Conservation (phyloP, 2,329 filamentous ascomycete species). For the Claviceps lovelessii region DNA sequence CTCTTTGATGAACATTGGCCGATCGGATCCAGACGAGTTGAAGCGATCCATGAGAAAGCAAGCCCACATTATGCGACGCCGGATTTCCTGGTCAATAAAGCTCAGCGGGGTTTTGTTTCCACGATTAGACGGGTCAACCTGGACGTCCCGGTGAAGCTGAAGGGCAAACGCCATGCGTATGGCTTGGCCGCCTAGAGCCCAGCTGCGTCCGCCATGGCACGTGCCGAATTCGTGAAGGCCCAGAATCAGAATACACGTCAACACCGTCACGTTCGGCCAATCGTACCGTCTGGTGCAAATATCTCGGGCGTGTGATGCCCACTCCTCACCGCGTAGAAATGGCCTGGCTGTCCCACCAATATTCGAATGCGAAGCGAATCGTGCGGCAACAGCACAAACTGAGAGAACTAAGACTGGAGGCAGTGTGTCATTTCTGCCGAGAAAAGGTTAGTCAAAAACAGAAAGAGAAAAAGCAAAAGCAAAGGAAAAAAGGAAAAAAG, state of each 20-base stretch:
- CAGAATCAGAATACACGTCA: slow-evolving; percentile 78
- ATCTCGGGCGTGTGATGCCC: slow-evolving; percentile 74
- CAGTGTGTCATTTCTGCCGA: slow-evolving; percentile 36
- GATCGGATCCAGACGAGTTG: slow-evolving; percentile 87
- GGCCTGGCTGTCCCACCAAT: slow-evolving; percentile 56
- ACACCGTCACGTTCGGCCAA: slow-evolving; percentile 87
- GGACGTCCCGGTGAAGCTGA: slow-evolving; percentile 82
- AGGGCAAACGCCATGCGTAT: slow-evolving; percentile 95
- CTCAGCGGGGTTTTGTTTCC: slow-evolving; percentile 55
- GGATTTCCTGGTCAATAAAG: slow-evolving; percentile 85
- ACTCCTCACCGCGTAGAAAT: slow-evolving; percentile 80
- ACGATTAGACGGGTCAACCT: slow-evolving; percentile 56
- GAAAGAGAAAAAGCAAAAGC: neutral
- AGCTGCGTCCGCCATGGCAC: slow-evolving; percentile 88
- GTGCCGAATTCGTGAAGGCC: slow-evolving; percentile 94
- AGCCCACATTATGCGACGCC: slow-evolving; percentile 91
- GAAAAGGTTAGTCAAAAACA: too few relatives aligned
- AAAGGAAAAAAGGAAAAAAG: neutral
- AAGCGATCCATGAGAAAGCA: slow-evolving; percentile 97
- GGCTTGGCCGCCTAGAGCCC: slow-evolving; percentile 89
- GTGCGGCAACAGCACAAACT: slow-evolving; percentile 86
- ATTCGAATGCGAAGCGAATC: slow-evolving; percentile 81
- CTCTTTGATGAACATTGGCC: slow-evolving; percentile 82
- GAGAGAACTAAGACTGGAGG: slow-evolving; percentile 87
- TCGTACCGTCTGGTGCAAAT: slow-evolving; percentile 83